Conservation (phyloP, 108 stramenopile genomes). For the Conticribra weissflogii region DNA sequence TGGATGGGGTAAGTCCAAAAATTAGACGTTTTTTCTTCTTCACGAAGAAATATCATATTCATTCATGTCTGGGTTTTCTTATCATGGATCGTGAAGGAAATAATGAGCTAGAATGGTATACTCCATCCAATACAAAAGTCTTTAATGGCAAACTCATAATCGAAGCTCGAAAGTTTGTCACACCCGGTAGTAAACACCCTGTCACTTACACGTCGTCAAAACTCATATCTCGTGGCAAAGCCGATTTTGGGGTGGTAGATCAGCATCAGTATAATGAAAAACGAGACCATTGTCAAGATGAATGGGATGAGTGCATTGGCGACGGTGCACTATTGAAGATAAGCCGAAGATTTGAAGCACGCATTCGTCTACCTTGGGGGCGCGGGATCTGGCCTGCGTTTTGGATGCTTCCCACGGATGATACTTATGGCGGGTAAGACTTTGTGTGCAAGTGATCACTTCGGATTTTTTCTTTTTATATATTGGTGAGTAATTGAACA, state of each 20-base stretch:
- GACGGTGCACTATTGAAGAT: background rate
- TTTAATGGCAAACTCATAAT: conserved; percentile 30
- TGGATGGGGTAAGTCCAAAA: conserved; percentile 42
- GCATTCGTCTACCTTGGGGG: conserved; percentile 43
- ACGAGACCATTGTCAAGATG: background rate
- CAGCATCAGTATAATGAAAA: background rate
- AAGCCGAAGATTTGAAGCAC: conserved; percentile 39
- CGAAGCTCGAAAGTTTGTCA: conserved; percentile 7
- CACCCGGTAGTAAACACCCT: conserved; percentile 3
- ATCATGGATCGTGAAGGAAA: conserved; percentile 29
- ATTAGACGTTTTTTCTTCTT: background rate
- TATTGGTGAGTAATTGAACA: no score
- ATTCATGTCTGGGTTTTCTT: background rate
- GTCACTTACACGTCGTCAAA: conserved; percentile 37
- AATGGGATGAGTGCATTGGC: background rate
- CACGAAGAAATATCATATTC: background rate
- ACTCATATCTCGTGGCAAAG: conserved; percentile 34
- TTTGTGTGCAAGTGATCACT: no score
- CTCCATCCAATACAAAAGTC: conserved; percentile 20
- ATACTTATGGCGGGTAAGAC: conserved; percentile 51
- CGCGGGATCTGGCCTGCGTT: conserved; percentile 55
- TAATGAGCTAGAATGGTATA: conserved; percentile 43
- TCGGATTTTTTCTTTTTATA: no score
- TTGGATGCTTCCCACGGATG: conserved; percentile 65
- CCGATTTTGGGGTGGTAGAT: conserved; percentile 27